These are phyloP conservation scores for Epithele typhae DNA, from an alignment of 768 basidiomycete species.

Conservation along the genomic window DNA sequence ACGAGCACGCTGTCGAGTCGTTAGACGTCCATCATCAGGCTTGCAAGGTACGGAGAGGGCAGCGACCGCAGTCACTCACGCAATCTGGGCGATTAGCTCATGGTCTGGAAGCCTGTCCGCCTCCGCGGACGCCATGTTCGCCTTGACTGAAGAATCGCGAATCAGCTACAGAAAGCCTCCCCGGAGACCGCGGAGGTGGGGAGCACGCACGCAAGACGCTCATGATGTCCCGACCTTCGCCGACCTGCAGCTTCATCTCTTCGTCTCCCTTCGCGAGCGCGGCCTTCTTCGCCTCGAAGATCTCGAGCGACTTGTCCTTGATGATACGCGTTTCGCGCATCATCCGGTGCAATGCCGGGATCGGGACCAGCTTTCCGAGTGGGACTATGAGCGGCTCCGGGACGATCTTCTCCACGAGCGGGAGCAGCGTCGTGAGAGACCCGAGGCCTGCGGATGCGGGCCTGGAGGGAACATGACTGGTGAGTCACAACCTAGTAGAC, in stretches of 20 bases:
- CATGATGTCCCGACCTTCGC: conserved; percentile 26
- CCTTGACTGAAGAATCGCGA: conserved; percentile 5
- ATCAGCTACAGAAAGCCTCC: neutral
- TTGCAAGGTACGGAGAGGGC: neutral
- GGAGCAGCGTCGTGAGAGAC: too few species aligned
- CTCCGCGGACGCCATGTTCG: conserved; percentile 9
- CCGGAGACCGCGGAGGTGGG: neutral
- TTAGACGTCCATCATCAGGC: neutral
- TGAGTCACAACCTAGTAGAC: neutral
- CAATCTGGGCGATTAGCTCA: conserved; percentile 34
- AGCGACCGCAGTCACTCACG: conserved; percentile 7
- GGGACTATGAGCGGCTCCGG: too few species aligned
- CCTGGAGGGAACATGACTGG: neutral
- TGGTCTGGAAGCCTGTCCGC: conserved; percentile 16
- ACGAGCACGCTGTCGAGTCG: conserved; percentile 9
- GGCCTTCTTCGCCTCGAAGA: conserved; percentile 15
- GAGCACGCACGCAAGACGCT: conserved; percentile 20
- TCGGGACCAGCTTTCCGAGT: conserved; percentile 10
- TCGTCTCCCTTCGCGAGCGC: conserved; percentile 18
- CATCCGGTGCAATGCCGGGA: conserved; percentile 4
- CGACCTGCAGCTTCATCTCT: conserved; percentile 13
- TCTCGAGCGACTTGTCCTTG: conserved; percentile 10
- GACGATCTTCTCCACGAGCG: too few species aligned
- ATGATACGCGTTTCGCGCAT: neutral
- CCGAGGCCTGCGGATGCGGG: too few species aligned